Evolutionary conservation across 805 yeast genomes (phyloP), one percentile per base, ranked within the genome.

Genomic region (Nakazawaea siamensis): DNA sequence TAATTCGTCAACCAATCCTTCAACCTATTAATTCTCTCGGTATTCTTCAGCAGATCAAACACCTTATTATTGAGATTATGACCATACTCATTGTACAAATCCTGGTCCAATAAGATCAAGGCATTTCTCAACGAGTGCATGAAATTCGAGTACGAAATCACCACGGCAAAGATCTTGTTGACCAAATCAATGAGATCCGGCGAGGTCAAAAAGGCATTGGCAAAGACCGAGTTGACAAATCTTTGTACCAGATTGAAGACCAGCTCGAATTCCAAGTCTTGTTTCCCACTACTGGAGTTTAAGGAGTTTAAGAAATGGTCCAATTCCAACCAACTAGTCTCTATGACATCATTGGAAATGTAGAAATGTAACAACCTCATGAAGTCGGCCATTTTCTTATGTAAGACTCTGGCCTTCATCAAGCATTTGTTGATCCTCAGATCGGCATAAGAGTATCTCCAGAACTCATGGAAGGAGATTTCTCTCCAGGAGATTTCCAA

Each of bases 401-500:
- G 82, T n/a, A 78, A 49, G 5, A 70, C 51, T 36, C 85, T 60
- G 29, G 75, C 63, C 32, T 71, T 57, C 27, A 64, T 55, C 8
- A 80, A 70, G 74, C 82, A 72, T 35, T 63, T 65, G 19, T 62
- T 57, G 3, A 80, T 54, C 8, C 60, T 60, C 2, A 47, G 52
- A 24, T 68, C 58, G 36, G 57, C 62, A n/a, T 63, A 62, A 13
- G 50, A 51, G 48, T 68, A 68, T 30, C 62, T 65, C 96, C 96
- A 86, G 12, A 74, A 73, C n/a, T 59, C 54, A 13, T 82, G 73
- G 40, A 66, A 67, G 35, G 67, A 69, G 29, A 81, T 74, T 43
- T 80, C 87, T 26, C 66, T 57, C 95, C 95, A 85, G 1, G 84
- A 72, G 13, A 65, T 66, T 38, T 74, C 80, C 38, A 82, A 61